These are phyloP conservation scores for Pythium guiyangense DNA, from an alignment of 352 stramenopile species.

Conservation along the genomic window DNA sequence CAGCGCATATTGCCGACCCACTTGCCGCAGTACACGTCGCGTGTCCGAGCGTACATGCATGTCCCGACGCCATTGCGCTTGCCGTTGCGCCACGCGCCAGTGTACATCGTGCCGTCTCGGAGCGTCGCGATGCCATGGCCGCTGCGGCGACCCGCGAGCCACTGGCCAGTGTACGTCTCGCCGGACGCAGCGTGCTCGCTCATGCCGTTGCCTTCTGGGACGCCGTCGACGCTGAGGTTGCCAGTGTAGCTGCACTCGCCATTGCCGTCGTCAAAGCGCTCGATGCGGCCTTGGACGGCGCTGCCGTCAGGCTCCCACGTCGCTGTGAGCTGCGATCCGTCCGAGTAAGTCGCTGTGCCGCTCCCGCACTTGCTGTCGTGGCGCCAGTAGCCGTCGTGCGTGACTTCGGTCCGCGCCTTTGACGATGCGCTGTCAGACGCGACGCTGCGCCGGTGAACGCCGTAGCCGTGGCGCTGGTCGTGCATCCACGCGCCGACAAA, in stretches of 20 bases:
- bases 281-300: constrained; percentile 19
- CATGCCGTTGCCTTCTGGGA: constrained; percentile 56
- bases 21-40: constrained; percentile 74
- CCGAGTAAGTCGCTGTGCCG: constrained; percentile 57
- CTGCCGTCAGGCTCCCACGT: constrained; percentile 29
- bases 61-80: constrained; percentile 81
- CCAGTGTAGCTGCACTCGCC: constrained; percentile 44
- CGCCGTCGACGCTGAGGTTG: constrained; percentile 22
- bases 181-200: constrained; percentile 25
- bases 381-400: constrained; percentile 78
- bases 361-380: constrained; percentile 46
- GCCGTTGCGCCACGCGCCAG: constrained; percentile 79
- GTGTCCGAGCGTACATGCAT: constrained; percentile 47
- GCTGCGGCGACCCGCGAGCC: constrained; percentile 39
- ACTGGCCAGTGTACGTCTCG: constrained; percentile 54
- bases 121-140: constrained; percentile 47
- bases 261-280: constrained; percentile 51
- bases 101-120: constrained; percentile 78
- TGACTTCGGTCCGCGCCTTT: constrained; percentile 14
- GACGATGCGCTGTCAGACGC: not conserved
- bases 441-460: constrained; percentile 31
- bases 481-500: constrained; percentile 52
- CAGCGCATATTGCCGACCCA: constrained; percentile 80
- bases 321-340: constrained; percentile 39
- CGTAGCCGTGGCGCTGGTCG: constrained; percentile 44